A percentile compares a stretch with the other conserved stretches of the same genome.
These are phyloP conservation scores for Lactifluus piperatus DNA, from an alignment of 768 basidiomycete species.

Conservation along the genomic window DNA sequence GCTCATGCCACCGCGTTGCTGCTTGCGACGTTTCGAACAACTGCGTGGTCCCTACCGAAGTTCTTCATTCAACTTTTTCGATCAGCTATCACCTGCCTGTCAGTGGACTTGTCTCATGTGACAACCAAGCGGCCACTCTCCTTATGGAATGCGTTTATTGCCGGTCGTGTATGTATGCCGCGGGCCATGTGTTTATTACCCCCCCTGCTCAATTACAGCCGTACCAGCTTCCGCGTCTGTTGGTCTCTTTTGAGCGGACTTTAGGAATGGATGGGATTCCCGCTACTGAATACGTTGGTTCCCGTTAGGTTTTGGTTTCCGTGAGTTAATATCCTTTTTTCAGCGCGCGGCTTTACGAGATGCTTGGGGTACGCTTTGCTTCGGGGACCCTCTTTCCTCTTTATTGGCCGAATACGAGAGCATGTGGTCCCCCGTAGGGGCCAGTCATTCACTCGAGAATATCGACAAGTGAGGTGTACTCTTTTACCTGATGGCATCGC, in stretches of 20 bases:
- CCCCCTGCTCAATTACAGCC: slow-evolving; percentile 1
- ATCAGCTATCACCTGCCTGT: slow-evolving; percentile 52
- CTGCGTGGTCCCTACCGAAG: slow-evolving; percentile 50
- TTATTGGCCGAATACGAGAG: slow-evolving; percentile 14
- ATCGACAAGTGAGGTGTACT: slow-evolving; percentile 5
- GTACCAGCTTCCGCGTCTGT: slow-evolving; percentile 49
- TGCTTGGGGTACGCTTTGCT: slow-evolving; percentile 14
- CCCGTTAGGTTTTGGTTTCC: background rate
- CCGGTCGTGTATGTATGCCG: slow-evolving; percentile 50
- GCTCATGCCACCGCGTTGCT: slow-evolving; percentile 44
- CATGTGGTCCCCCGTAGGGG: slow-evolving; percentile 13
- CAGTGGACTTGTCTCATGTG: slow-evolving; percentile 36
- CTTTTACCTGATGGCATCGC: background rate
- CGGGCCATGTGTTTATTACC: background rate
- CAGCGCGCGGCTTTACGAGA: slow-evolving; percentile 16
- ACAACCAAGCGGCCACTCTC: slow-evolving; percentile 27
- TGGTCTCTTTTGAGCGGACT: slow-evolving; percentile 46
- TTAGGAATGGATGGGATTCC: slow-evolving; percentile 43
- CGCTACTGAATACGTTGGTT: slow-evolving; percentile 51
- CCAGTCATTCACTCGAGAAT: slow-evolving; percentile 5
- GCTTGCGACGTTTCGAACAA: slow-evolving; percentile 49
- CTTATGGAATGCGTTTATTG: slow-evolving; percentile 64
- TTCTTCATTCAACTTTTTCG: slow-evolving; percentile 64
- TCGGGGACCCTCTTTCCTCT: slow-evolving; percentile 7
- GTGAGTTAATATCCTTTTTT: background rate